Conservation (phyloP, 768 basidiomycete species). For the Boletus rex-veris region DNA sequence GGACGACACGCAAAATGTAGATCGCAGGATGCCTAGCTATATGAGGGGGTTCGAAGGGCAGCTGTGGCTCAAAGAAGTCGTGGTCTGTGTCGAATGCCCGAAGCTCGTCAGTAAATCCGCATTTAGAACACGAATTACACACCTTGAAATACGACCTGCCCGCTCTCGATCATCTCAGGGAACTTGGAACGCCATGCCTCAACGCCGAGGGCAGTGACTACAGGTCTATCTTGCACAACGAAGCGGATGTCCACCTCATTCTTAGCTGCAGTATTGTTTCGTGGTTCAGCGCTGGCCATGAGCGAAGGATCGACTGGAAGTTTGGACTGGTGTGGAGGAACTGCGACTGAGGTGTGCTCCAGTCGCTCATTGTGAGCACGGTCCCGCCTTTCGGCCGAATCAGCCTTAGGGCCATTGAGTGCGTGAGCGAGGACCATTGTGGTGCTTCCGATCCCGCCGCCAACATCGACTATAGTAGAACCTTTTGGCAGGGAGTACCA, state of each 20-base stretch:
- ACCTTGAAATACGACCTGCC: slow-evolving; percentile 54
- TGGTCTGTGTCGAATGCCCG: slow-evolving; percentile 42
- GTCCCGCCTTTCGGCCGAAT: slow-evolving; percentile 2
- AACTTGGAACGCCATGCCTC: slow-evolving; percentile 59
- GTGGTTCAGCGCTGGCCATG: neutral
- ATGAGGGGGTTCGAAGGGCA: slow-evolving; percentile 29
- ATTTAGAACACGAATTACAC: neutral
- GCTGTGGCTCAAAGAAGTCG: slow-evolving; percentile 72
- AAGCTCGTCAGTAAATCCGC: neutral
- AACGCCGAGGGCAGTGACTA: slow-evolving; percentile 50
- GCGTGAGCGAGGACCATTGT: slow-evolving; percentile 42
- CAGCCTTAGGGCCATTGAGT: slow-evolving; percentile 22
- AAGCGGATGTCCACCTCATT: slow-evolving; percentile 37
- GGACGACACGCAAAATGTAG: slow-evolving; percentile 65
- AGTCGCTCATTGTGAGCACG: neutral
- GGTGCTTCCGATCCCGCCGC: slow-evolving; percentile 63
- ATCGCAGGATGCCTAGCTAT: slow-evolving; percentile 47
- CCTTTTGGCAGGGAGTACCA: slow-evolving; percentile 52
- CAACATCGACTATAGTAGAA: slow-evolving; percentile 60
- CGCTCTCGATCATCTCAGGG: slow-evolving; percentile 53
- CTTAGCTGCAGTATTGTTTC: slow-evolving; percentile 12
- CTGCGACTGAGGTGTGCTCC: neutral
- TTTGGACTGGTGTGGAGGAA: neutral
- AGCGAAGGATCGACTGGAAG: neutral
- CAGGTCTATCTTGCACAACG: slow-evolving; percentile 59